These are phyloP conservation scores for Rhodotorula sp. DNA, from an alignment of 1,284 basidiomycete genomes.

Conservation along the genomic window DNA sequence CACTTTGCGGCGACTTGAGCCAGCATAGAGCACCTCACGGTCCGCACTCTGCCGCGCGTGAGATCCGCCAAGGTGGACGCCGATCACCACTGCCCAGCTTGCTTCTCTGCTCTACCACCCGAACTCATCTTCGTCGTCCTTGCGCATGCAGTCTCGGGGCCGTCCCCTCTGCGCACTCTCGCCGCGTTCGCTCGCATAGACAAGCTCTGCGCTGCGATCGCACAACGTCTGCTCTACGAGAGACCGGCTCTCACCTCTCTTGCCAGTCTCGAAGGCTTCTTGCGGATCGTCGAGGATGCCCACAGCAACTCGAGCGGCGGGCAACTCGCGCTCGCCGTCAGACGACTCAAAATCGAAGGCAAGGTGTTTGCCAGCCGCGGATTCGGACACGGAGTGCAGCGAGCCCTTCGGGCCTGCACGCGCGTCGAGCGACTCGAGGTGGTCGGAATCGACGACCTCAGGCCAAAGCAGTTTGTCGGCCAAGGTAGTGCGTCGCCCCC, in stretches of 20 bases:
- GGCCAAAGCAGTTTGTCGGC: constrained; percentile 23
- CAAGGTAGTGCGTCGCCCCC: constrained; percentile 1
- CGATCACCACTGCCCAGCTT: not conserved
- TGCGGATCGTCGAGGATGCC: not conserved
- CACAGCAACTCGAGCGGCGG: too few species aligned
- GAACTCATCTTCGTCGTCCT: constrained; percentile 24
- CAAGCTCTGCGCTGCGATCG: not conserved
- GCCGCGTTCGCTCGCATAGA: constrained; percentile 13
- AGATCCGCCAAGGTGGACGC: not conserved
- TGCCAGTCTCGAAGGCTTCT: constrained; percentile 10
- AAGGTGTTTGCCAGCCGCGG: constrained; percentile 17
- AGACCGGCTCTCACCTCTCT: constrained; percentile 9
- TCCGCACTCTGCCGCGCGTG: too few species aligned
- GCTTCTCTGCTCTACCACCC: constrained; percentile 12
- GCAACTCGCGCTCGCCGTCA: not conserved
- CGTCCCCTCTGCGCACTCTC: not conserved
- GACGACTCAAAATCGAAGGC: constrained; percentile 10
- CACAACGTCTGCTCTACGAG: constrained; percentile 6
- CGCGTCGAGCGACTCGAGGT: constrained; percentile 14
- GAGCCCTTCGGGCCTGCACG: not conserved
- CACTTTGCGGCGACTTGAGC: too few species aligned
- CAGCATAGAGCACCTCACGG: too few species aligned
- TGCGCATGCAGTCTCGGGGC: not conserved
- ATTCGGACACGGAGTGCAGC: constrained; percentile 16
- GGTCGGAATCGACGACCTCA: constrained; percentile 28